A percentile compares a stretch with the other conserved stretches of the same genome.
phyloP scores from a whole-genome alignment of 1,284 basidiomycete genomes.

The Ceratobasidium sp. region DNA sequence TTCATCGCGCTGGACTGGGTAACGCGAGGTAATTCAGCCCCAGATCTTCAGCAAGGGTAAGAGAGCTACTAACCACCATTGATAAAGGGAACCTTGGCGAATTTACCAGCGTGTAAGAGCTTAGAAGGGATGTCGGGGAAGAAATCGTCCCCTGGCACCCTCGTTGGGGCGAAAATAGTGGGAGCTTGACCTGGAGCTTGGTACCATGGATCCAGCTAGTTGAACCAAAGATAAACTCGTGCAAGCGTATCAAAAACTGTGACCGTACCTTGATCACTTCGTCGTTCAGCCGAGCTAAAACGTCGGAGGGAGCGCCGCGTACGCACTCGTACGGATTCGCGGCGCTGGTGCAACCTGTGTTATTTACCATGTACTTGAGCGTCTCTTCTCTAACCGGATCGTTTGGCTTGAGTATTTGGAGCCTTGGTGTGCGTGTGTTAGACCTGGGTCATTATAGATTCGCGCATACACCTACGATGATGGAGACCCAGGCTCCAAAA shows the following conservation, averaged over 20 bases:
- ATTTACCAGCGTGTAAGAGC: slow-evolving; percentile 51
- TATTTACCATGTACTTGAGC: slow-evolving; percentile 33
- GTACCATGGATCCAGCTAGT: neutral
- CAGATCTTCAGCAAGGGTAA: neutral
- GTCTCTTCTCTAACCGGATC: neutral
- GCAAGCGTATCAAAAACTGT: neutral
- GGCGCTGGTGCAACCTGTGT: slow-evolving; percentile 22
- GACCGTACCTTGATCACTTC: slow-evolving; percentile 37
- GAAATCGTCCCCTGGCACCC: slow-evolving; percentile 31
- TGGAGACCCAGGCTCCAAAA: slow-evolving; percentile 48
- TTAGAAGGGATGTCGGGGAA: slow-evolving; percentile 16
- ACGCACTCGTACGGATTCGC: slow-evolving; percentile 31
- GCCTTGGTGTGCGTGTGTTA: slow-evolving; percentile 16
- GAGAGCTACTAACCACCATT: slow-evolving; percentile 53
- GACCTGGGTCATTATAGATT: no score
- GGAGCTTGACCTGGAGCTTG: slow-evolving; percentile 35
- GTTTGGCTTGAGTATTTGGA: slow-evolving; percentile 33
- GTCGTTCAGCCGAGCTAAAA: slow-evolving; percentile 33
- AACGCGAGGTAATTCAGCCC: neutral
- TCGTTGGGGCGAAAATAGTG: slow-evolving; percentile 28
- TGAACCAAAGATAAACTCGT: slow-evolving; percentile 2
- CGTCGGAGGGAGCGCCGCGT: slow-evolving; percentile 25
- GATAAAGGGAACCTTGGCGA: slow-evolving; percentile 59
- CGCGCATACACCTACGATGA: slow-evolving; percentile 29
- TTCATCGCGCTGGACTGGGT: slow-evolving; percentile 49